Conservation (phyloP, 257 asterid species). For the Echites panduratus region DNA sequence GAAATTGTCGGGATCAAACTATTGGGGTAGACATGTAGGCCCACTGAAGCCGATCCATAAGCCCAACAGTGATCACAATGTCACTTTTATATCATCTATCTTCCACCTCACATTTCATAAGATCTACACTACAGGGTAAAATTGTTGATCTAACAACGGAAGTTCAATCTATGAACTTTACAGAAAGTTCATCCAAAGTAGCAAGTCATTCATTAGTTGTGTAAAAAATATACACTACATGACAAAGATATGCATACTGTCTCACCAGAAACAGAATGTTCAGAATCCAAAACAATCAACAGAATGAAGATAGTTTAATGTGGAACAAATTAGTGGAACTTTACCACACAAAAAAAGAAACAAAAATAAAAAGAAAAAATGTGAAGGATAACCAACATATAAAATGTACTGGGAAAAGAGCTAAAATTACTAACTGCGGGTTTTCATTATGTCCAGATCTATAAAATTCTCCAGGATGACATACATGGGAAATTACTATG, state of each 20-base stretch:
- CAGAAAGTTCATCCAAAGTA: neutral
- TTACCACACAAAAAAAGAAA: too few species aligned
- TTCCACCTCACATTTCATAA: neutral
- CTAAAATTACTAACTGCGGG: neutral
- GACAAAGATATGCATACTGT: neutral
- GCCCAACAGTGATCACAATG: neutral
- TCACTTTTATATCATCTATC: neutral
- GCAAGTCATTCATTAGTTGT: neutral
- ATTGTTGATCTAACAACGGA: neutral
- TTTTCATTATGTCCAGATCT: neutral
- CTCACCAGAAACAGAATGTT: too few species aligned
- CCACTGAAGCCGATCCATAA: neutral
- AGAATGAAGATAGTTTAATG: too few species aligned
- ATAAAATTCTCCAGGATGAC: neutral
- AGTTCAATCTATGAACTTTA: neutral
- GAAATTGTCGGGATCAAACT: neutral
- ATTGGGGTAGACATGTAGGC: neutral
- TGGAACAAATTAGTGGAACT: too few species aligned
- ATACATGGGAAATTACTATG: neutral
- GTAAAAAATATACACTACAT: neutral
- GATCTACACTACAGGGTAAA: neutral
- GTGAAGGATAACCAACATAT: neutral
- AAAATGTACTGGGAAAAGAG: neutral
- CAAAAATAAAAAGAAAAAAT: too few species aligned
- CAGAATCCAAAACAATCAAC: too few species aligned